phyloP scores from a whole-genome alignment of 1,284 basidiomycete species.

The Irpex sp. region DNA sequence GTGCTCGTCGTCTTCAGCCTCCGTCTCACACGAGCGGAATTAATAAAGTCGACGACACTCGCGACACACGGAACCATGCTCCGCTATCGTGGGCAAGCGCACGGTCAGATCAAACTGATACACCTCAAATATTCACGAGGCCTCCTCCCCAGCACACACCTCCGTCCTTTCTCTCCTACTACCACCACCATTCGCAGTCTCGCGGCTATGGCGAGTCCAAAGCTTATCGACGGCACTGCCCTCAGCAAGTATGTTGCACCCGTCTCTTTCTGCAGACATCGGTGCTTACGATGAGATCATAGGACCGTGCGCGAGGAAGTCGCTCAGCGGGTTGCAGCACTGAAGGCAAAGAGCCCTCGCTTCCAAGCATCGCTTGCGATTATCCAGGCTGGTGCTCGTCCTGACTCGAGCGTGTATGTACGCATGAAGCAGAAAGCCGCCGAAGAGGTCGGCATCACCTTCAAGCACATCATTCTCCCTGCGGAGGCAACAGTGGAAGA shows the following conservation, averaged over 20 bases:
- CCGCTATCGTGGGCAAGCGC: conserved; percentile 9
- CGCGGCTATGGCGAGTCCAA: conserved; percentile 52
- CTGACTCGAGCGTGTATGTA: conserved; percentile 92
- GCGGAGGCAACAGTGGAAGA: conserved; percentile 74
- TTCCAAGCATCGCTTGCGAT: conserved; percentile 92
- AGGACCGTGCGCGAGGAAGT: conserved; percentile 82
- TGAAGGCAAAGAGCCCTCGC: conserved; percentile 66
- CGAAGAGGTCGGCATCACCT: conserved; percentile 90
- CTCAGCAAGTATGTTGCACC: conserved; percentile 72
- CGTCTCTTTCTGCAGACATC: neutral
- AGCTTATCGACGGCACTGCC: conserved; percentile 84
- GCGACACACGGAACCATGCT: conserved; percentile 3
- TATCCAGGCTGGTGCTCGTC: conserved; percentile 89
- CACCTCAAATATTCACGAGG: neutral
- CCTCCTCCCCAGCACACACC: conserved; percentile 1
- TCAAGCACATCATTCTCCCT: conserved; percentile 78
- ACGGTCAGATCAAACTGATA: conserved; percentile 12
- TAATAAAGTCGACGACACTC: too few relatives aligned
- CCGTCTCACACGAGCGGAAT: neutral
- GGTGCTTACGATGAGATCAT: neutral
- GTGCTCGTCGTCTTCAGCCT: neutral
- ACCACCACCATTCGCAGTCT: conserved; percentile 25
- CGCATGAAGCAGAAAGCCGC: conserved; percentile 98
- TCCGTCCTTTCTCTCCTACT: conserved; percentile 18
- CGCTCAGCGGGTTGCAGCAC: conserved; percentile 57